A percentile compares a stretch with the other conserved stretches of the same genome.
phyloP scores from a whole-genome alignment of 2,329 filamentous ascomycete genomes.

The Penicillium sclerotigenum region DNA sequence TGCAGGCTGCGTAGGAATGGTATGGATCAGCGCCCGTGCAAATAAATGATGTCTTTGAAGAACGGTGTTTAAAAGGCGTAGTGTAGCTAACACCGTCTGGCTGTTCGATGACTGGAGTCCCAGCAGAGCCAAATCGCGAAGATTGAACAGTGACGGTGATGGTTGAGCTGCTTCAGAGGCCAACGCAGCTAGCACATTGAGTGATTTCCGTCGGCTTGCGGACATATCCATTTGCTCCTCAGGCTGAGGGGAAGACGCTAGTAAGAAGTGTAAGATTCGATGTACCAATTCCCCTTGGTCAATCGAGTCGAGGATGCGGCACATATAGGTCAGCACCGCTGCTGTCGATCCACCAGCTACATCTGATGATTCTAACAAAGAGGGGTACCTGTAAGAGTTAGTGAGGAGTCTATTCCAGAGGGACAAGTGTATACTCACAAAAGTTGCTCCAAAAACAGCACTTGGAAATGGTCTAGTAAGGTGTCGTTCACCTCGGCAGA shows the following conservation, averaged over 20 bases:
- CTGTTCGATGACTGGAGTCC: constrained; percentile 80
- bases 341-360: constrained; percentile 95
- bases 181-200: constrained; percentile 79
- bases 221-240: constrained; percentile 60
- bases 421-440: constrained; percentile 56
- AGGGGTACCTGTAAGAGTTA: constrained; percentile 69
- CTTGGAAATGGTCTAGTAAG: constrained; percentile 91
- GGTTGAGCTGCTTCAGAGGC: constrained; percentile 70
- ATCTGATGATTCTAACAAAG: constrained; percentile 92
- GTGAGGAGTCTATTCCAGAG: neutral
- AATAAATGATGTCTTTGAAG: constrained; percentile 85
- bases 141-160: constrained; percentile 85
- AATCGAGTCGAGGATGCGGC: constrained; percentile 82
- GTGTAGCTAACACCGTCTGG: constrained; percentile 84
- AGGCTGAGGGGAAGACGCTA: constrained; percentile 64
- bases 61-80: constrained; percentile 83
- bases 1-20: constrained; percentile 40
- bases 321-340: constrained; percentile 88
- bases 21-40: constrained; percentile 65
- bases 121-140: constrained; percentile 84
- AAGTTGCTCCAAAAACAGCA: constrained; percentile 91
- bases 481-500: constrained; percentile 90
- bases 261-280: constrained; percentile 85
- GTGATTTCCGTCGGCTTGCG: constrained; percentile 74
- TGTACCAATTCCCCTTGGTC: constrained; percentile 94